These are phyloP conservation scores for Pichia exigua DNA, from an alignment of 805 yeast genomes.

Conservation along the genomic window DNA sequence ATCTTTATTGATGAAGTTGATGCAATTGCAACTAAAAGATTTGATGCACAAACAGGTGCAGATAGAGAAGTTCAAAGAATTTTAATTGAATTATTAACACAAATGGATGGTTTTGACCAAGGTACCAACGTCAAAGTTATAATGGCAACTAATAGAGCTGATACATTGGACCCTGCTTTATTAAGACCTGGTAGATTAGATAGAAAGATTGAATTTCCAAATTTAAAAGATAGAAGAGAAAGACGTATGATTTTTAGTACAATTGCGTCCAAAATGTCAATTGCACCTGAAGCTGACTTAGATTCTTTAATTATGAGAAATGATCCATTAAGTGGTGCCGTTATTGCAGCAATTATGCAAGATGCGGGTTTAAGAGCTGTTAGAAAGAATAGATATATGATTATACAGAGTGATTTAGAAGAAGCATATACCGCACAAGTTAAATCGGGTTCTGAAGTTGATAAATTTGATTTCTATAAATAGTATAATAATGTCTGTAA, in stretches of 20 bases:
- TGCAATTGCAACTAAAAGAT: conserved; percentile 98
- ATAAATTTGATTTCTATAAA: conserved; percentile 96
- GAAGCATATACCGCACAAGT: conserved; percentile 98
- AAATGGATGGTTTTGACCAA: conserved; percentile 99
- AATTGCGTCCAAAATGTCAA: conserved; percentile 92
- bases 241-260: conserved; percentile 94
- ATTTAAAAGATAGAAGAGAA: conserved; percentile 93
- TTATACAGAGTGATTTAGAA: conserved; percentile 90
- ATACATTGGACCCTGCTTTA: conserved; percentile 95
- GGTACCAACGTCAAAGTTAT: conserved; percentile 91
- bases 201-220: conserved; percentile 96
- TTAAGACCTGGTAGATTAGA: conserved; percentile 98
- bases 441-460: conserved; percentile 90
- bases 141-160: conserved; percentile 99
- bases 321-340: conserved; percentile 95
- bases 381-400: conserved; percentile 95
- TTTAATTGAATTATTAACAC: conserved; percentile 87
- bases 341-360: conserved; percentile 99
- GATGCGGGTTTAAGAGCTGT: conserved; percentile 99
- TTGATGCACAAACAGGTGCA: conserved; percentile 99
- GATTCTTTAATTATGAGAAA: conserved; percentile 92
- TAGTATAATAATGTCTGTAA: conserved; percentile 24
- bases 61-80: conserved; percentile 99
- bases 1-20: conserved; percentile 98
- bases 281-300: conserved; percentile 95